These are phyloP conservation scores for Skeletonema costatum DNA, from an alignment of 108 stramenopile species.

Conservation along the genomic window DNA sequence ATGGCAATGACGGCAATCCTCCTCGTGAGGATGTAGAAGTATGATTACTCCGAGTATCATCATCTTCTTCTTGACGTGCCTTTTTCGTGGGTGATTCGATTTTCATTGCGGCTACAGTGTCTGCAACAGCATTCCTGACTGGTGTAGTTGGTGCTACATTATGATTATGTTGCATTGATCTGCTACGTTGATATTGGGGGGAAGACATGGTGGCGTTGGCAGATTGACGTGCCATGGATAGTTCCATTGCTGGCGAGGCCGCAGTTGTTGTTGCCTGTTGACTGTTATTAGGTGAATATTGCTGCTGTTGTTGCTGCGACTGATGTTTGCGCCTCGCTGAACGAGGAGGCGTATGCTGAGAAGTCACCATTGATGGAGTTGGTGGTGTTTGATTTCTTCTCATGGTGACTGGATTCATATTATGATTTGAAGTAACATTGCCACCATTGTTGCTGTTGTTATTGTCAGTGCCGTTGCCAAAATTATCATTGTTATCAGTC, in stretches of 20 bases:
- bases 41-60: not conserved
- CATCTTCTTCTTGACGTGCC: not conserved
- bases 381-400: not conserved
- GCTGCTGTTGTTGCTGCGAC: not conserved
- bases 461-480: not conserved
- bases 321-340: not conserved
- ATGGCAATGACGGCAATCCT: not conserved
- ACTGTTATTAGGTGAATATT: not conserved
- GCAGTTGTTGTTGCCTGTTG: not conserved
- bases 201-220: not conserved
- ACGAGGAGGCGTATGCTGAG: not conserved
- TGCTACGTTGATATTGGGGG: no score
- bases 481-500: not conserved
- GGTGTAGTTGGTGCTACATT: not conserved
- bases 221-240: conserved; percentile 16
- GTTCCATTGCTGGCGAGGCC: conserved; percentile 18
- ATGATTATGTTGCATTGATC: not conserved
- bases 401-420: not conserved
- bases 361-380: not conserved
- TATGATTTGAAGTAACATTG: not conserved
- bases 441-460: not conserved
- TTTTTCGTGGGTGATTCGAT: not conserved
- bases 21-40: no score
- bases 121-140: not conserved
- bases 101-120: not conserved